Evolutionary conservation across 257 asterid species (phyloP).

Genomic region (Cordia subcordata): DNA sequence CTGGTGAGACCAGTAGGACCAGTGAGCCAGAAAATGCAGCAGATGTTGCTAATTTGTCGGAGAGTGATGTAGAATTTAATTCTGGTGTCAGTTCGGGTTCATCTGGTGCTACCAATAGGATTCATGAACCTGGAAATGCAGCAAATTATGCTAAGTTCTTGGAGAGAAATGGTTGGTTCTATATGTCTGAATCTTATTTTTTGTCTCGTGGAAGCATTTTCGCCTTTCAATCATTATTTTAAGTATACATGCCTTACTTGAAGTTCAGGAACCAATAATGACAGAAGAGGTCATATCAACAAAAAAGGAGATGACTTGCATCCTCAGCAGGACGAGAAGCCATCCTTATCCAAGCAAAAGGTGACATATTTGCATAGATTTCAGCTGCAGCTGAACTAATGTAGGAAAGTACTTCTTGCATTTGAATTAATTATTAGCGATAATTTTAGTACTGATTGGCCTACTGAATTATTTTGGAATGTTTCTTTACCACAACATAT

Average conservation of each 20-base stretch:
- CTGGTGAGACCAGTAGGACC: conserved; percentile 23
- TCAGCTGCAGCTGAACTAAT: neutral
- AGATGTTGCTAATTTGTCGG: neutral
- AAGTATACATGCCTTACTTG: conserved; percentile 8
- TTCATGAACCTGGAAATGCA: neutral
- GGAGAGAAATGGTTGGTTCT: conserved; percentile 51
- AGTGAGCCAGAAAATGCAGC: conserved; percentile 25
- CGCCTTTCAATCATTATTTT: neutral
- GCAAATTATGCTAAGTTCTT: neutral
- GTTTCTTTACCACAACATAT: too few relatives aligned
- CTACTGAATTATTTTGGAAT: too few relatives aligned
- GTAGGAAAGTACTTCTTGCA: too few relatives aligned
- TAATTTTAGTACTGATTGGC: too few relatives aligned
- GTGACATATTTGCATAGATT: conserved; percentile 26
- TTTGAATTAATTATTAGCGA: too few relatives aligned
- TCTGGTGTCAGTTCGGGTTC: neutral
- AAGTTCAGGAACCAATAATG: conserved; percentile 47
- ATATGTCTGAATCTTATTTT: neutral
- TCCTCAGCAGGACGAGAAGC: conserved; percentile 23
- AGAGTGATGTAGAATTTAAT: too few relatives aligned
- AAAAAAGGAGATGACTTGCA: conserved; percentile 24
- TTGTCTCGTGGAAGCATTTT: neutral
- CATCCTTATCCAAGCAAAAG: conserved; percentile 26
- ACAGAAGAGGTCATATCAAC: neutral
- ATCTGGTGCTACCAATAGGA: neutral